Percentiles rank a stretch among this genome's conserved stretches.
These are phyloP conservation scores for Trichoderma breve DNA, from an alignment of 2,329 filamentous ascomycete genomes.

Conservation along the genomic window DNA sequence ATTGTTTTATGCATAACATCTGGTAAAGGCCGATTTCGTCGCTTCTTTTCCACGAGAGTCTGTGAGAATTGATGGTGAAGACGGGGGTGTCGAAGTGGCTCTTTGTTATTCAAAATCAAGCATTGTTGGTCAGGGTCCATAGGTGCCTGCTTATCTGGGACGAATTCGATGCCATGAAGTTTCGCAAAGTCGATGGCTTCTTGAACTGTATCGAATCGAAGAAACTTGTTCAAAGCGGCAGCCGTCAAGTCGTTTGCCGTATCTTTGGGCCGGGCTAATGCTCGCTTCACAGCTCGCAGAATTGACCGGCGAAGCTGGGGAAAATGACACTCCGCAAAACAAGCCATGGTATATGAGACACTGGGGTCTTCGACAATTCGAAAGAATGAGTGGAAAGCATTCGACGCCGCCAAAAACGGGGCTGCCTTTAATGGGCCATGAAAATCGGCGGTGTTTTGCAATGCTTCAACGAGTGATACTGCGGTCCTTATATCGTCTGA, in stretches of 20 bases:
- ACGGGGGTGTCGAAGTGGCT: slow-evolving; percentile 47
- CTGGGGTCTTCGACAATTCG: slow-evolving; percentile 54
- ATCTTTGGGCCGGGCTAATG: slow-evolving; percentile 56
- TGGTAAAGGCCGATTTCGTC: slow-evolving; percentile 50
- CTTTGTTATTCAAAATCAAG: slow-evolving; percentile 45
- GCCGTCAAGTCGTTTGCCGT: slow-evolving; percentile 61
- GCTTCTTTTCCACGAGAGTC: slow-evolving; percentile 59
- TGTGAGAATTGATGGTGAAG: slow-evolving; percentile 57
- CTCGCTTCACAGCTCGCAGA: slow-evolving; percentile 52
- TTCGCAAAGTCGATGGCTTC: slow-evolving; percentile 66
- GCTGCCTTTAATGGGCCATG: slow-evolving; percentile 55
- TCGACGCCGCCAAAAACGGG: slow-evolving; percentile 48
- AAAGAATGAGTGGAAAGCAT: slow-evolving; percentile 56
- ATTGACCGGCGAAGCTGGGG: slow-evolving; percentile 58
- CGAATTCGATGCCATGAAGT: slow-evolving; percentile 55
- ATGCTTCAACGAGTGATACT: slow-evolving; percentile 56
- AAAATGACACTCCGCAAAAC: slow-evolving; percentile 67
- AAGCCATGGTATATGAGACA: slow-evolving; percentile 68
- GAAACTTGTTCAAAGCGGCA: slow-evolving; percentile 51
- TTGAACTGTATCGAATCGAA: slow-evolving; percentile 65
- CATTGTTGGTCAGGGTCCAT: slow-evolving; percentile 39
- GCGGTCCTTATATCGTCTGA: slow-evolving; percentile 61
- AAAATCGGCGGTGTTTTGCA: slow-evolving; percentile 58
- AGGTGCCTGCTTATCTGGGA: slow-evolving; percentile 35
- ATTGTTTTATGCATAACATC: slow-evolving; percentile 57